These are phyloP conservation scores for Cutaneotrichosporon cutaneum DNA, from an alignment of 1,284 basidiomycete genomes.

Conservation along the genomic window DNA sequence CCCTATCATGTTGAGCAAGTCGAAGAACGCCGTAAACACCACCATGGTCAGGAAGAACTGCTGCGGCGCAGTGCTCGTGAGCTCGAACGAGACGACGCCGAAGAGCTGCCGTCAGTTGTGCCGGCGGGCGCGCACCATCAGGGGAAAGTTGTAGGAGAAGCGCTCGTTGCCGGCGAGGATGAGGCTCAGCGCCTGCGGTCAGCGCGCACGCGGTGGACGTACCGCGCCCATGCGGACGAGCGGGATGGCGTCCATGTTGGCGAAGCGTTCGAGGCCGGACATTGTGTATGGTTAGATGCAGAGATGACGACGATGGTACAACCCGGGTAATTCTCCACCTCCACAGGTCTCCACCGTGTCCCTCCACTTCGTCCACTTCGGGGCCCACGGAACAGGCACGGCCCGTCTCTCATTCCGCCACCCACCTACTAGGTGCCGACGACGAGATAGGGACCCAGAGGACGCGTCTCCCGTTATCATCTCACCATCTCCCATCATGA, in stretches of 20 bases:
- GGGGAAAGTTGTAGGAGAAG: constrained; percentile 41
- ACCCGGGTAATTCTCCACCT: background rate
- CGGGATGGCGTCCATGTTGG: constrained; percentile 35
- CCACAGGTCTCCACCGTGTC: background rate
- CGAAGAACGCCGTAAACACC: constrained; percentile 36
- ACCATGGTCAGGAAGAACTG: constrained; percentile 40
- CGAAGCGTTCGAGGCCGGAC: constrained; percentile 30
- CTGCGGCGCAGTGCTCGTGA: constrained; percentile 31
- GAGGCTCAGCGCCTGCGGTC: constrained; percentile 31
- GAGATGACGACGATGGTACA: background rate
- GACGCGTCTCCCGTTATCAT: background rate
- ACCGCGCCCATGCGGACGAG: constrained; percentile 36
- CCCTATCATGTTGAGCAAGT: constrained; percentile 30
- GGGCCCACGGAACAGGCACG: background rate
- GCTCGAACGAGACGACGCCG: constrained; percentile 41
- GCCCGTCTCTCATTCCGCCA: constrained; percentile 3
- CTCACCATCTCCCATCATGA: background rate
- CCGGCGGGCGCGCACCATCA: constrained; percentile 35
- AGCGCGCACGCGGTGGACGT: constrained; percentile 7
- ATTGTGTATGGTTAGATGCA: constrained; percentile 16
- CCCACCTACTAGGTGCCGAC: background rate
- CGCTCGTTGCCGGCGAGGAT: constrained; percentile 25
- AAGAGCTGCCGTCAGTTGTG: constrained; percentile 40
- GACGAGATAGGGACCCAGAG: background rate
- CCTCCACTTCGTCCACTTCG: background rate